Evolutionary conservation across 495 filamentous ascomycete species (phyloP), one percentile per base, ranked within the genome.

Genomic region (Xanthoparmelia taractica): DNA sequence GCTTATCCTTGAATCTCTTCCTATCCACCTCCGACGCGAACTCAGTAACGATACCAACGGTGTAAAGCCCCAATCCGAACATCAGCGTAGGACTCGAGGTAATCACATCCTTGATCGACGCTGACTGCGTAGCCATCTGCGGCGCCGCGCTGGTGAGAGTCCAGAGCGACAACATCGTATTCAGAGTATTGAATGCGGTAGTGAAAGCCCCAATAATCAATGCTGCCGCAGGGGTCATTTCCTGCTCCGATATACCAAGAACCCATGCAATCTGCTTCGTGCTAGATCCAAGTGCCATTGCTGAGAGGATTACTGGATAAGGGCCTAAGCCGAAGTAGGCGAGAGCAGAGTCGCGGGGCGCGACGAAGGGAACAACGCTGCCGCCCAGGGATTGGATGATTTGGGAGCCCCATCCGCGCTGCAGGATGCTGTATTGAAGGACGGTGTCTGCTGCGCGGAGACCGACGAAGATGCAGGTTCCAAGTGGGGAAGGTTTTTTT

Each of bases 251-350:
- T 20, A 80, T 69, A 50, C 59, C 62, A 3, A 74, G 37, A 4
- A 75, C 68, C 73, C 75, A 78, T 69, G 75, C 76, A 62, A 79
- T 74, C 31, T 85, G 81, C 71, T 85, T 85, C 47, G 79, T 50
- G 59, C 73, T 69, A 59, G 70, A 72, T 31, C 78, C 82, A 27
- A 75, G 67, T 6, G 79, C 73, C 74, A 88, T 80, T 23, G 81
- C 71, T 43, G 76, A 78, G 18, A 89, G 77, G 63, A 86, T 81
- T 66, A 74, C 70, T 71, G 83, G 82, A 68, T 88, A 84, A 48
- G 78, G 78, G 61, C 77, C 79, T 40, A 89, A 76, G 37, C 74
- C 76, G 34, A 76, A 72, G 31, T 85, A 76, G 43, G 76, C 76
- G 65, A 80, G 75, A 63, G 59, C 27, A 11, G 59, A 15, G n/a